Evolutionary conservation across 768 basidiomycete genomes (phyloP), one percentile per base, ranked within the genome.

Genomic region (Lentinula boryana): DNA sequence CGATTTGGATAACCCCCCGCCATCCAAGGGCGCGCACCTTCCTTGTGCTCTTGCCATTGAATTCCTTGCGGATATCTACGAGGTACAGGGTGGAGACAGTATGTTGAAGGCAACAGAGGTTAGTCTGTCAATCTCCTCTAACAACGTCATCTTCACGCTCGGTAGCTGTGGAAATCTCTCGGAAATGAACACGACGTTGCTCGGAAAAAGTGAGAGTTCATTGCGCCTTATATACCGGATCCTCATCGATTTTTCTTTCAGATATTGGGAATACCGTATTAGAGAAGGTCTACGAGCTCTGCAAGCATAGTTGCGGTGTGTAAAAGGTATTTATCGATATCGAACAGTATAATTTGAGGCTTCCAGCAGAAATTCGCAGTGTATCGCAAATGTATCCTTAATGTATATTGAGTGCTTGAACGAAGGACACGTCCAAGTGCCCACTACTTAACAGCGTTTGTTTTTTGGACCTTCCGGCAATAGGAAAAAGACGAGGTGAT

Each of bases 31-130:
- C 33, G 89, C 93, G 4, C 79, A 89, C 43, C 74, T 96, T 7
- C 94, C 95, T 2, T 88, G 89, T 60, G 76, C 82, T 5, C 78
- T 85, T 21, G 95, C 95, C 8, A 76, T 95, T 51, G 94, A 96
- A 70, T 93, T 95, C 71, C 64, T 93, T 63, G 94, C 93, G 0
- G 92, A 95, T 67, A 78, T 86, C 2, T 79, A 84, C 66, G 88
- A 88, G 66, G 73, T 78, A 38, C 78, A 79, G 56, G 85, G 81
- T 9, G 77, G 78, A 32, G 77, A 79, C 10, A 74, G 72, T 43
- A 67, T 80, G 0, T 59, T 74, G 58, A 79, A 77, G 66, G 85
- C 84, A 2, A 74, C 74, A 10, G 76, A 82, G 76, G 84, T 87
- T 63, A 60, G 69, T 66, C 7, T 35, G 63, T 56, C 67, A 58